Base-by-base conservation (phyloP, 192 early-diverging fungal genomes). In the Rhizophagus clarus region DNA sequence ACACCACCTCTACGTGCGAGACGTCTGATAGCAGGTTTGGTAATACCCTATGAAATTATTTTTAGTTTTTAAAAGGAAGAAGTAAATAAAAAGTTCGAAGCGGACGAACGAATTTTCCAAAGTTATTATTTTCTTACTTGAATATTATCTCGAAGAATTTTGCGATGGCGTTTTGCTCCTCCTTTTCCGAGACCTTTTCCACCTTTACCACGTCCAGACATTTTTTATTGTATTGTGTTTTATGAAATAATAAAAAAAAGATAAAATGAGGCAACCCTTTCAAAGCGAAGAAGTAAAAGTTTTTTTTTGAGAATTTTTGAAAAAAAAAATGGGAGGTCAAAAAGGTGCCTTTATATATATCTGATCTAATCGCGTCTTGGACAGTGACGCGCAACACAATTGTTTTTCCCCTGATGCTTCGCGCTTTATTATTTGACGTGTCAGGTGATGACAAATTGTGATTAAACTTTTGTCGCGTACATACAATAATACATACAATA, bases 1-100 rank as follows among this genome's bases (percentile, higher is more conserved):
- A 99, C 97, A 90, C 97, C 97, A 69, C 97, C 97, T 96, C 97
- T 95, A 84, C 97, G 96, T 45, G 97, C 97, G 70, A 99, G 95
- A 93, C 96, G 96, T 83, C 96, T 94, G 84, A 97, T 96, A 82
- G 96, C 77, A 29, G 77, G 77, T 69, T 79, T 79, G 10, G 77
- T 79, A 20, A 79, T 79, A 51, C 77, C 81, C 51, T 56, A 22
- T 7, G 17, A 22, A 56, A 56, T 6, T 56, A 22, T 56, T 56
- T 51, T 51, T 17, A 51, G 5, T 40, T 40, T 40, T 40, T 40
- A 17, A 14, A 49, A 49, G 15, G 15, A 49, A 56, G 4, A 56
- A 51, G 5, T 14, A 51, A 51, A 51, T 14, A 20, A 56, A 56
- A 14, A 20, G 2, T 17, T 20, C 3, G 20, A 20, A 56, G 20